Evolutionary conservation across 768 basidiomycete genomes (phyloP).

Genomic region (Tylopilus felleus): DNA sequence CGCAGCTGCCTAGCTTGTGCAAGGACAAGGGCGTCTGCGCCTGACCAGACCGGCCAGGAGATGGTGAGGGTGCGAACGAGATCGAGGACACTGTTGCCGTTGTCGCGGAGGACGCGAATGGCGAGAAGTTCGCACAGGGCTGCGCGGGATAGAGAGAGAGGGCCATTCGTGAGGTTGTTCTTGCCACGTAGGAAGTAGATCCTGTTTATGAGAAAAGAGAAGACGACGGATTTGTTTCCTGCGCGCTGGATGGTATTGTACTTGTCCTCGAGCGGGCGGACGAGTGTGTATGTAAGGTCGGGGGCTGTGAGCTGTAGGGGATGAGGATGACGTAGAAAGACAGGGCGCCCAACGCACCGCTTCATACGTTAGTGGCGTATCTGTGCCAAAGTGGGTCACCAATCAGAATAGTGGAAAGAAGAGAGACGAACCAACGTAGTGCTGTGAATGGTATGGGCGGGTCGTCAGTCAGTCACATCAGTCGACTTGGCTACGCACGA

Average conservation of each 20-base stretch:
- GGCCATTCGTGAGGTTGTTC: conserved; percentile 55
- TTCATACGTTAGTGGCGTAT: conserved; percentile 81
- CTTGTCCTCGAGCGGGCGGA: conserved; percentile 85
- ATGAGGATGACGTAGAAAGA: conserved; percentile 7
- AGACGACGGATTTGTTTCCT: conserved; percentile 82
- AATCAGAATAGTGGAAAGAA: conserved; percentile 2
- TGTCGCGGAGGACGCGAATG: conserved; percentile 69
- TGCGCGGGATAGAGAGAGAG: conserved; percentile 73
- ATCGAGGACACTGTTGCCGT: conserved; percentile 64
- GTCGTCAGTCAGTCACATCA: conserved; percentile 5
- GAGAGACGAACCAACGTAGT: conserved; percentile 59
- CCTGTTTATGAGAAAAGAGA: conserved; percentile 85
- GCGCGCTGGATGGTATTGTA: conserved; percentile 67
- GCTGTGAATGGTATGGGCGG: conserved; percentile 37
- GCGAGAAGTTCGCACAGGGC: conserved; percentile 89
- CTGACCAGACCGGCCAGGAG: conserved; percentile 76
- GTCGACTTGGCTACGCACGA: conserved; percentile 37
- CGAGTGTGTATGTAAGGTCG: conserved; percentile 86
- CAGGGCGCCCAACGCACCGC: conserved; percentile 47
- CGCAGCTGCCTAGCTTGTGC: conserved; percentile 57
- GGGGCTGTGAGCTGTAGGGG: conserved; percentile 65
- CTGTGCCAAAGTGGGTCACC: conserved; percentile 35
- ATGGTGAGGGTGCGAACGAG: conserved; percentile 72
- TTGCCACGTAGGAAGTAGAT: conserved; percentile 82
- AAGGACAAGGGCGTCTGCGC: conserved; percentile 61